These are phyloP conservation scores for Phytophthora lateralis DNA, from an alignment of 352 stramenopile species.

Conservation along the genomic window DNA sequence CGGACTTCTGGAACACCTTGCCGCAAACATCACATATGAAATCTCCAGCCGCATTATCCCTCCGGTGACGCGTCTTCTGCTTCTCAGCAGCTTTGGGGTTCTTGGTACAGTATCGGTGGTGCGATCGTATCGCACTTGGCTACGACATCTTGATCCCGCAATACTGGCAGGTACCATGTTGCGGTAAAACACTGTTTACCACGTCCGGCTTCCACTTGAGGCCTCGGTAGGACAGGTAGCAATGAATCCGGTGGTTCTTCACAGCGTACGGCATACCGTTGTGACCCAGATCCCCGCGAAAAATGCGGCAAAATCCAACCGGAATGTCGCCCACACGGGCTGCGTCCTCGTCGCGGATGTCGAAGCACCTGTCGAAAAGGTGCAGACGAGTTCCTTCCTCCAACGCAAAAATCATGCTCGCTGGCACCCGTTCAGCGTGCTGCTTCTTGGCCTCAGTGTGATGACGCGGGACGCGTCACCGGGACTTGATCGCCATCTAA, in stretches of 20 bases:
- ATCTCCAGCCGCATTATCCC: too few relatives aligned
- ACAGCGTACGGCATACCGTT: neutral
- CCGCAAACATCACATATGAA: conserved; percentile 1
- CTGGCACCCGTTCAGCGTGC: neutral
- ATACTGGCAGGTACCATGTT: too few relatives aligned
- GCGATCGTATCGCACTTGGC: neutral
- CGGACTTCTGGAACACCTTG: neutral
- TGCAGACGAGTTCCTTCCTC: neutral
- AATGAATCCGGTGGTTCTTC: conserved; percentile 3
- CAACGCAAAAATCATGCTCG: conserved; percentile 6
- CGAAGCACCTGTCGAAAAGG: conserved; percentile 1
- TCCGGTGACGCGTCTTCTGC: neutral
- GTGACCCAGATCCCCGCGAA: conserved; percentile 6
- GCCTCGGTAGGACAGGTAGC: neutral
- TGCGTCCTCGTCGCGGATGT: neutral
- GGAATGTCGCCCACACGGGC: too few relatives aligned
- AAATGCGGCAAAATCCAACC: neutral
- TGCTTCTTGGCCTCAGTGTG: too few relatives aligned
- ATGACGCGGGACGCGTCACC: too few relatives aligned
- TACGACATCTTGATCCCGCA: too few relatives aligned
- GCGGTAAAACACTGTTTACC: neutral
- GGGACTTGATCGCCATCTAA: too few relatives aligned
- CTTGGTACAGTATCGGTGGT: neutral
- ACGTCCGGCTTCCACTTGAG: conserved; percentile 6
- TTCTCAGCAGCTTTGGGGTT: conserved; percentile 1